phyloP scores from a whole-genome alignment of 306 rosid genomes.

The Arachis hypogaea region DNA sequence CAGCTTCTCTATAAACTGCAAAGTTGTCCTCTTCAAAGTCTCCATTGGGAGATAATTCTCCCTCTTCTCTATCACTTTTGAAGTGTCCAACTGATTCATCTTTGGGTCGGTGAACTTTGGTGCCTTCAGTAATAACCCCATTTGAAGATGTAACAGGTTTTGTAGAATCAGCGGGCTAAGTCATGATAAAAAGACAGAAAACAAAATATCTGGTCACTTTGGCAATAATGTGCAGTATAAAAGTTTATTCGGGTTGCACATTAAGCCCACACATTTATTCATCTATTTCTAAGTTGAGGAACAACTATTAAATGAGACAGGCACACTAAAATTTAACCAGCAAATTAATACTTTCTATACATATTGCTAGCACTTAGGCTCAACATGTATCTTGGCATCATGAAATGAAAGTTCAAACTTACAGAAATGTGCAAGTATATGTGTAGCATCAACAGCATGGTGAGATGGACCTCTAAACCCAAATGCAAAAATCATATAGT shows the following conservation, averaged over 20 bases:
- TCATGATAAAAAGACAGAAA: slow-evolving; percentile 19
- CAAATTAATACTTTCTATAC: background rate
- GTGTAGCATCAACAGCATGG: slow-evolving; percentile 12
- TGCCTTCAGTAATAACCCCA: slow-evolving; percentile 54
- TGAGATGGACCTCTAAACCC: background rate
- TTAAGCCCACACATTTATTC: slow-evolving; percentile 8
- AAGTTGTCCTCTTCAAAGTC: slow-evolving; percentile 96
- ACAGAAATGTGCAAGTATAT: background rate
- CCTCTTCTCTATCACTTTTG: slow-evolving; percentile 93
- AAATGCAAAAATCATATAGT: slow-evolving; percentile 12
- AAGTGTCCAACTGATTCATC: slow-evolving; percentile 75
- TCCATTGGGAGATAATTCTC: slow-evolving; percentile 96
- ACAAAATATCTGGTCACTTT: slow-evolving; percentile 29
- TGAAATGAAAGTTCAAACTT: slow-evolving; percentile 3
- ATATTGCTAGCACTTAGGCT: background rate
- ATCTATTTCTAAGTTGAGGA: slow-evolving; percentile 1
- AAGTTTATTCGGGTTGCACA: background rate
- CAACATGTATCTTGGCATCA: slow-evolving; percentile 7
- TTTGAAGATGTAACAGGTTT: slow-evolving; percentile 62
- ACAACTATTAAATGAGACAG: background rate
- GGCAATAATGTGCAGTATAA: slow-evolving; percentile 6
- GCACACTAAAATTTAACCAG: background rate
- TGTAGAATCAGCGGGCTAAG: slow-evolving; percentile 76
- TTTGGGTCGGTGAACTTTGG: slow-evolving; percentile 55
- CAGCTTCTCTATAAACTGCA: slow-evolving; percentile 68